phyloP scores from a whole-genome alignment of 2,329 filamentous ascomycete species.

The Hirsutella rhossiliensis region DNA sequence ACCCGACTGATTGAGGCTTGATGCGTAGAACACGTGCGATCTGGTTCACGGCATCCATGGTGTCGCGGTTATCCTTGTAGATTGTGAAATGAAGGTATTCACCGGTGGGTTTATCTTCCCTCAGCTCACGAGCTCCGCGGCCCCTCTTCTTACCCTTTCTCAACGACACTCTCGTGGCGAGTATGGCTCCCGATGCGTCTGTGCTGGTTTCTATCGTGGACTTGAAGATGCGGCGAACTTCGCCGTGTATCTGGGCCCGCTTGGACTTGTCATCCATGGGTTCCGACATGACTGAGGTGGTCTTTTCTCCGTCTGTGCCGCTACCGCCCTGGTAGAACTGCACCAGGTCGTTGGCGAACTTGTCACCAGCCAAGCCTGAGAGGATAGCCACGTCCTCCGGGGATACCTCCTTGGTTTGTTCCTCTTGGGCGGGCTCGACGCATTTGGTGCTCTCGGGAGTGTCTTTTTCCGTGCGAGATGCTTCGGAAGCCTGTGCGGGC shows the following conservation, averaged over 20 bases:
- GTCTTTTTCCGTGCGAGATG: constrained; percentile 6
- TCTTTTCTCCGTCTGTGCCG: constrained; percentile 13
- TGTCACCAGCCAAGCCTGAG: constrained; percentile 23
- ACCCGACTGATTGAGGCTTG: constrained; percentile 60
- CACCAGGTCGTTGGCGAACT: constrained; percentile 27
- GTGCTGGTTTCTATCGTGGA: constrained; percentile 68
- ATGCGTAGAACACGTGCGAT: constrained; percentile 63
- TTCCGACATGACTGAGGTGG: constrained; percentile 25
- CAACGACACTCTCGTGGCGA: constrained; percentile 51
- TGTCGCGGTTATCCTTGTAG: constrained; percentile 96
- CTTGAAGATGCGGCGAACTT: constrained; percentile 70
- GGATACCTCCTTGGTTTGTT: constrained; percentile 13
- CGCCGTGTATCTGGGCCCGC: constrained; percentile 38
- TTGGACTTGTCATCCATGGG: constrained; percentile 30
- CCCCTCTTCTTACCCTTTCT: constrained; percentile 18
- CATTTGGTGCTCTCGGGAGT: constrained; percentile 6
- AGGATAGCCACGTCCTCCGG: constrained; percentile 23
- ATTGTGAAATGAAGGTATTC: constrained; percentile 83
- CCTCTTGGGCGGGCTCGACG: constrained; percentile 8
- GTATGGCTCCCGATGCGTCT: constrained; percentile 41
- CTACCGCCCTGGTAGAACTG: constrained; percentile 26
- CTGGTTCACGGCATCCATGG: constrained; percentile 77
- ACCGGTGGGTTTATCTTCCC: constrained; percentile 34
- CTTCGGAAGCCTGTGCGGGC: neutral
- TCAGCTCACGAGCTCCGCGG: constrained; percentile 12